Evolutionary conservation across 2,329 filamentous ascomycete genomes (phyloP).

Genomic region (Stachybotrys chlorohalonatus): DNA sequence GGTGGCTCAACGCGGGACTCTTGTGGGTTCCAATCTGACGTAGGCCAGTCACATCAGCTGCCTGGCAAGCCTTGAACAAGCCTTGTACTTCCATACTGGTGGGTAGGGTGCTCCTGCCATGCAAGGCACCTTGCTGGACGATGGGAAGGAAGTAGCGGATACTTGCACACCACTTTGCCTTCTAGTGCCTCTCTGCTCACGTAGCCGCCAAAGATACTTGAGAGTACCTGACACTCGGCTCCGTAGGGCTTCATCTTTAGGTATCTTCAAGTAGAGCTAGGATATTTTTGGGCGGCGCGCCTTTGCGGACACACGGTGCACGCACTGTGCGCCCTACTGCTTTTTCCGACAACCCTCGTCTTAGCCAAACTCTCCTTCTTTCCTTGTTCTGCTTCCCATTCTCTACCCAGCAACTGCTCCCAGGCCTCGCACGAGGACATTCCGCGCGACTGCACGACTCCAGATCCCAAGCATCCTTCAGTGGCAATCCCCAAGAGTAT

Average conservation of each 20-base stretch:
- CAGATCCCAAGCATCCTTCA: background rate
- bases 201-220: background rate
- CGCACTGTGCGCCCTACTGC: background rate
- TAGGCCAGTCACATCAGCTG: background rate
- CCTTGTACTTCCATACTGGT: background rate
- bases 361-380: background rate
- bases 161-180: background rate
- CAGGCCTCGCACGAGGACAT: background rate
- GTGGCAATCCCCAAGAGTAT: background rate
- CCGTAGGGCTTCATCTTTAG: no score
- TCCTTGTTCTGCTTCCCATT: background rate
- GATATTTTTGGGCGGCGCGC: background rate
- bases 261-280: background rate
- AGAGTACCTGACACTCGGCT: background rate
- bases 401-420: conserved; percentile 1
- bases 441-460: background rate
- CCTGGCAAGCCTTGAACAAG: no score
- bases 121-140: background rate
- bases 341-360: background rate
- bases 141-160: background rate
- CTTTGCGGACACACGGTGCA: background rate
- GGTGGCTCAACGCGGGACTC: background rate
- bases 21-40: background rate
- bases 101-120: background rate
- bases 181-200: background rate